Evolutionary conservation across 805 yeast genomes (phyloP).

Genomic region (Lipomyces oligophaga): DNA sequence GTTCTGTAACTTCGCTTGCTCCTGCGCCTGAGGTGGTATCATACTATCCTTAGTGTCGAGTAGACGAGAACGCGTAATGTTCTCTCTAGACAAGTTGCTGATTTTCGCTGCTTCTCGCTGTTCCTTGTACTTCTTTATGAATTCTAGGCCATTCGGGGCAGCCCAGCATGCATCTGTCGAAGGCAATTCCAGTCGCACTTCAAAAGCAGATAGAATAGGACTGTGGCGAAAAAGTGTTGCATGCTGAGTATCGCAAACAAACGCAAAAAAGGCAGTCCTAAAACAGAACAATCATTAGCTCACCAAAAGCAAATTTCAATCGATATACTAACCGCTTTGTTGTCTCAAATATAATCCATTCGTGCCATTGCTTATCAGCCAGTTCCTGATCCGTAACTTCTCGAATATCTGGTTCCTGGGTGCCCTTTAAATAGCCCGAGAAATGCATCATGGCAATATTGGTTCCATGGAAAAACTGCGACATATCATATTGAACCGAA

Average conservation of each 20-base stretch:
- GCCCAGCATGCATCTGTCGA: slow-evolving; percentile 47
- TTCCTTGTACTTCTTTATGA: slow-evolving; percentile 13
- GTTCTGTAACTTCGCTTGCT: neutral
- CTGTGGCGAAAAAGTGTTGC: slow-evolving; percentile 39
- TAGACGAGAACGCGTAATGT: neutral
- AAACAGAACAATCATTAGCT: neutral
- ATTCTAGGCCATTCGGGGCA: slow-evolving; percentile 32
- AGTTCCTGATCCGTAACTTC: slow-evolving; percentile 20
- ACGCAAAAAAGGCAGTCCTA: slow-evolving; percentile 43
- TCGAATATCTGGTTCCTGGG: slow-evolving; percentile 27
- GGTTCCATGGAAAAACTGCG: slow-evolving; percentile 36
- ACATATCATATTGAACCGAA: slow-evolving; percentile 34
- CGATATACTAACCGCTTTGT: slow-evolving; percentile 34
- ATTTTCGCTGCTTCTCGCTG: slow-evolving; percentile 16
- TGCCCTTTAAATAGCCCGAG: slow-evolving; percentile 35
- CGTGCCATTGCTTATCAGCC: slow-evolving; percentile 39
- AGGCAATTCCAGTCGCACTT: slow-evolving; percentile 46
- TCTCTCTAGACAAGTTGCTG: slow-evolving; percentile 1
- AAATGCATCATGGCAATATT: slow-evolving; percentile 34
- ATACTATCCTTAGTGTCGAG: neutral
- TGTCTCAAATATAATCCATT: slow-evolving; percentile 48
- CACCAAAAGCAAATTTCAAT: neutral
- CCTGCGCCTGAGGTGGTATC: neutral
- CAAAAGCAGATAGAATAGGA: slow-evolving; percentile 43
- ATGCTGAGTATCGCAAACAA: slow-evolving; percentile 43